A percentile compares a stretch with the other conserved stretches of the same genome.
These are phyloP conservation scores for Leishmania guyanensis DNA, from an alignment of 208 protist genomes.

Conservation along the genomic window DNA sequence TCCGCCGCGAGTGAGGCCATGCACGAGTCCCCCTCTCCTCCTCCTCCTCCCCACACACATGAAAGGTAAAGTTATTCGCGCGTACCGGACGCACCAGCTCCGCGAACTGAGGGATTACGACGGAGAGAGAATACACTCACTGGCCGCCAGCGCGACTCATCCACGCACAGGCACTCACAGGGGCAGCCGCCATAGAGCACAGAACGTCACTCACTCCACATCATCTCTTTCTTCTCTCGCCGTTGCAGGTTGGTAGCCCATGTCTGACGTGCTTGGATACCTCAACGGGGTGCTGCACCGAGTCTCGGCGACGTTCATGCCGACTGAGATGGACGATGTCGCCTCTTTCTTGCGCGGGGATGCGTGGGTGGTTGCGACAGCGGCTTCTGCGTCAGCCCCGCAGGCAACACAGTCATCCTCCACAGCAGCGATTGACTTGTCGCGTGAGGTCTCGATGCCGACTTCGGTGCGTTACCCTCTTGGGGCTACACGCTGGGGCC, in stretches of 20 bases:
- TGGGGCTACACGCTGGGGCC: constrained; percentile 37
- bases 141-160: neutral
- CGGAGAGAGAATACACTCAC: neutral
- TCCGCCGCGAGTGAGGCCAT: neutral
- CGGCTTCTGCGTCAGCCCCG: neutral
- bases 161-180: neutral
- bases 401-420: neutral
- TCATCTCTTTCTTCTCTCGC: neutral
- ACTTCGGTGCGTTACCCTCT: constrained; percentile 28
- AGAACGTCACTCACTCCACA: neutral
- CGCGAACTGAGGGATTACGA: neutral
- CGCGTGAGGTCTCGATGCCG: neutral
- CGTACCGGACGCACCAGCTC: neutral
- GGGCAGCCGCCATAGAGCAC: neutral
- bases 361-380: constrained; percentile 13
- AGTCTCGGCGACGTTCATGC: constrained; percentile 62
- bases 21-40: no score
- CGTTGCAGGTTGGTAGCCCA: constrained; percentile 10
- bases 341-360: constrained; percentile 52
- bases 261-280: constrained; percentile 64
- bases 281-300: constrained; percentile 46
- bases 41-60: neutral
- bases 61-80: neutral
- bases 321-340: constrained; percentile 57
- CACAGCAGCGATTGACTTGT: neutral